Base-by-base conservation (phyloP, 2,329 filamentous ascomycete genomes). In the Aspergillus tanneri region DNA sequence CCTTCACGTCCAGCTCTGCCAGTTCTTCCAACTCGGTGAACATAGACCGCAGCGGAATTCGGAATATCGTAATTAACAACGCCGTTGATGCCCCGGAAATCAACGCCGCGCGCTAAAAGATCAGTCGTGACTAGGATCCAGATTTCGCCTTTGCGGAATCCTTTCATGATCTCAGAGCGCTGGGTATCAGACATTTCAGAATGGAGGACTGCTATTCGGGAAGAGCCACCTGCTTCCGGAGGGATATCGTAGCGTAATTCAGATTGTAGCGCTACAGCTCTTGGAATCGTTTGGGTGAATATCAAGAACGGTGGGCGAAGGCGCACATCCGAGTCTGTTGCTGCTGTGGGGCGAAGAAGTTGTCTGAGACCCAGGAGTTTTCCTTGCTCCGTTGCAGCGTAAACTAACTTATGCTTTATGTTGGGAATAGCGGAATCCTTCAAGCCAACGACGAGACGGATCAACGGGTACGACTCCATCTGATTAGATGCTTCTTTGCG, bases 51-150 rank as follows among this genome's bases (percentile, higher is more conserved):
- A 4, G 87, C 87, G 0, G 88, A 91, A n/a, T 86, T 89, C 0
- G 93, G 93, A 7, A 96, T 90, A 68, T 99, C 93, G 72, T 96
- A 99, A 72, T 97, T 99, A 43, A 99, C 88, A 0, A 99, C 91
- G 37, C 91, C 90, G 62, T 96, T 96, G 54, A 99, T 85, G 41
- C 93, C 93, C 7, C 88, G 84, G 73, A 99, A 96, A 70, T 99
- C 93, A 32, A 99, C 85, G 16, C 93, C 93, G 25, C 93, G 87
- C 12, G 91, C 87, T 9, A 99, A 78, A 6, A 99, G 81, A 65
- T 99, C 93, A 0, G 93, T 99, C 0, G 93, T 97, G 66, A 99
- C 93, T 27, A 99, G 79, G 5, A 97, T 84, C 93, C 93, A 99
- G 53, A 97, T 86, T 65, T 97, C 90, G 55, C 91, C 93, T 25